Evolutionary conservation across 208 protist species (phyloP), one percentile per base, ranked within the genome.

Genomic region (Herpetomonas tarakana): DNA sequence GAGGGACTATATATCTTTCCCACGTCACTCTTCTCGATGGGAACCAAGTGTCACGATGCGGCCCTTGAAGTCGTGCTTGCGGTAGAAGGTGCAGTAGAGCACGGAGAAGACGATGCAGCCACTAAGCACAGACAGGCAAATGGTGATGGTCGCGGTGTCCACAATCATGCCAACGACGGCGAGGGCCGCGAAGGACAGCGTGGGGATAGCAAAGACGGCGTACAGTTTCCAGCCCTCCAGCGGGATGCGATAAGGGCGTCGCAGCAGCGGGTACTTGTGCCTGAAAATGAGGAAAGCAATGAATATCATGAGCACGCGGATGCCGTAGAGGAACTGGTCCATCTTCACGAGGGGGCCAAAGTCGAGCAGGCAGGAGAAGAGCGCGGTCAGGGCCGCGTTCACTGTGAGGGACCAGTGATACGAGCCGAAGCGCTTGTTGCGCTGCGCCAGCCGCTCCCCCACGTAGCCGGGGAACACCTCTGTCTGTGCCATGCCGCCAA

Each of bases 271-370:
- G 54, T 88, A 90, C 3, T 76, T 61, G 22, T 78, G 30, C 4
- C 86, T 79, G n/a, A 84, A 74, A 21, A 74, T 65, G 28, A 86
- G 78, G 47, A 93, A 87, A 12, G 83, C 69, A 18, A 77, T 21
- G 27, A 88, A 76, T 9, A 93, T 83, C 26, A 68, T 47, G 19
- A 83, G 58, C 0, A 87, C 64, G 4, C 83, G 67, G 63, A 93
- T 75, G 56, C 81, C 80, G 49, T 93, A 93, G 7, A 93, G 67
- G 18, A 83, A 77, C 58, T 93, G 86, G 71, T 90, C 83, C 1
- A 83, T 52, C 58, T 79, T 76, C 25, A 93, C 76, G 26, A 93
- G 63, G 14, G 80, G 65, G 11, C 71, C 81, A 65, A 93, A 93
- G 58, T 77, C 70, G 6, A 88, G 59, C 18, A 81, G 58, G 0